Conservation (phyloP, 306 rosid species). For the Cicer yamashitae region DNA sequence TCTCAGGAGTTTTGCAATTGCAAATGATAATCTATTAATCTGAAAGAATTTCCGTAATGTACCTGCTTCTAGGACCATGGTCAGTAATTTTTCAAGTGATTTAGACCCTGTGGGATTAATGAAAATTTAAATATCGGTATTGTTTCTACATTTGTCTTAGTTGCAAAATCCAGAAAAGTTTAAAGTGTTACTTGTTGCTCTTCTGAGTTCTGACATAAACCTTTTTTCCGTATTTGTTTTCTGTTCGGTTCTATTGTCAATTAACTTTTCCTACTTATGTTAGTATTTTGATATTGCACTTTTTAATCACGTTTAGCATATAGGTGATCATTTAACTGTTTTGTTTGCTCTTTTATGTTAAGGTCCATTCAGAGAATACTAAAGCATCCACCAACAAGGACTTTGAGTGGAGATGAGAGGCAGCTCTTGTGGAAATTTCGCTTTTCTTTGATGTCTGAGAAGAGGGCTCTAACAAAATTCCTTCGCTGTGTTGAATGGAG, state of each 20-base stretch:
- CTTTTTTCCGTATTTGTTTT: background rate
- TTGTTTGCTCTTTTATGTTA: conserved; percentile 42
- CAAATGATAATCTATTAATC: conserved; percentile 29
- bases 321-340: conserved; percentile 34
- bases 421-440: conserved; percentile 99
- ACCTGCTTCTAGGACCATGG: conserved; percentile 13
- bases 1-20: conserved; percentile 6
- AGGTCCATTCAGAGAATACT: conserved; percentile 91
- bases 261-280: conserved; percentile 1
- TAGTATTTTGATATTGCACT: conserved; percentile 3
- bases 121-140: conserved; percentile 12
- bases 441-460: conserved; percentile 97
- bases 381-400: conserved; percentile 97
- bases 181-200: conserved; percentile 4
- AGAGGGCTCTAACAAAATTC: conserved; percentile 98
- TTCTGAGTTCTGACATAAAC: background rate
- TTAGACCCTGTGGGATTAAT: conserved; percentile 23
- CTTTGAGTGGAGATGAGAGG: conserved; percentile 95
- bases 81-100: conserved; percentile 11
- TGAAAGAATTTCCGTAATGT: conserved; percentile 2
- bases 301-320: conserved; percentile 20
- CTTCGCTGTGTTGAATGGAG: conserved; percentile 99
- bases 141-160: conserved; percentile 20
- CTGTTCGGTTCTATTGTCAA: conserved; percentile 4
- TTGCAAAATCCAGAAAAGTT: conserved; percentile 18